Percentiles rank a stretch among this genome's conserved stretches.
Conservation (phyloP, 129 eudicot species). For the Tagetes patula region DNA sequence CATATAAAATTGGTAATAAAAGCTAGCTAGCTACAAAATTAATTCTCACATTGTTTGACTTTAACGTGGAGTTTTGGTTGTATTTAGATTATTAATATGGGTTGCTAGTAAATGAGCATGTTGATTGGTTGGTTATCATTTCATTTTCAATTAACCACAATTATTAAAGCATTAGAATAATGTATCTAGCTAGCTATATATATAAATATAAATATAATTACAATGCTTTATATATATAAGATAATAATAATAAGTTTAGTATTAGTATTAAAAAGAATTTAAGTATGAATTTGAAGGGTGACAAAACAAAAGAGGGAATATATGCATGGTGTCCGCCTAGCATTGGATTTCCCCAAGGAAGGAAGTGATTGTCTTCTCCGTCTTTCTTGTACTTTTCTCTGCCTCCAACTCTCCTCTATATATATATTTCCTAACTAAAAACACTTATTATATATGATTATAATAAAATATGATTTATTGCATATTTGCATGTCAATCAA, state of each 20-base stretch:
- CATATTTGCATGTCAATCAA: too few relatives aligned
- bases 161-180: too few relatives aligned
- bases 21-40: not conserved
- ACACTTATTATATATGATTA: too few relatives aligned
- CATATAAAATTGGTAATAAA: not conserved
- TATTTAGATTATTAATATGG: not conserved
- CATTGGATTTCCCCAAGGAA: constrained; percentile 66
- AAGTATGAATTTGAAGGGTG: not conserved
- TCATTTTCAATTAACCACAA: too few relatives aligned
- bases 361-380: constrained; percentile 46
- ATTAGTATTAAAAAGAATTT: not conserved
- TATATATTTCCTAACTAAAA: not conserved
- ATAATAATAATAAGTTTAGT: too few relatives aligned
- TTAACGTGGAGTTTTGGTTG: not conserved
- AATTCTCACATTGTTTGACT: constrained; percentile 12
- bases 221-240: too few relatives aligned
- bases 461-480: too few relatives aligned
- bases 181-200: too few relatives aligned
- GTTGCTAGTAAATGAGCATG: not conserved
- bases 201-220: too few relatives aligned
- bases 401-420: not conserved
- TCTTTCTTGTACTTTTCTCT: constrained; percentile 28
- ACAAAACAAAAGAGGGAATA: constrained; percentile 37
- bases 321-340: constrained; percentile 49
- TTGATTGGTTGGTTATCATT: not conserved